Base-by-base conservation (phyloP, 768 basidiomycete genomes). In the Galerina marginata region DNA sequence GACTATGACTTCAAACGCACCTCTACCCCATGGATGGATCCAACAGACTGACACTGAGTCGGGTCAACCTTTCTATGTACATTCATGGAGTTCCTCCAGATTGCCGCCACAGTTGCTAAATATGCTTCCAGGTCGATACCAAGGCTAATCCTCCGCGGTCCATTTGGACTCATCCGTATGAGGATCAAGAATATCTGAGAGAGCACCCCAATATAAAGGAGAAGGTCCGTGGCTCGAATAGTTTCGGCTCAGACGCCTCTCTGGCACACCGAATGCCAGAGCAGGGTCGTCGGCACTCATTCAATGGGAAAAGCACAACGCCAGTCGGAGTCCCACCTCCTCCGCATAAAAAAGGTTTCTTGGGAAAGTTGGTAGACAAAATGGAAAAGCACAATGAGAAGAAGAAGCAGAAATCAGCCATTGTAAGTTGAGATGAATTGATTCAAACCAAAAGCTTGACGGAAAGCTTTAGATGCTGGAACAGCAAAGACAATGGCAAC, bases 51-150 rank as follows among this genome's bases (percentile, higher is more conserved):
- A 20, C 20, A 20, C 20, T 20, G 20, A 62, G 70, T 74, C 37
- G 86, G 88, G 56, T 52, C 71, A 9, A 46, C 68, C 36, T 68
- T 78, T 25, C 73, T 0, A 89, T 83, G 74, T 20, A 20, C 20
- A 20, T 88, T 50, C 26, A 82, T 74, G 86, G 83, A 58, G 53
- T 76, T 37, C 14, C 25, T 51, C 38, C 23, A 15, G 1, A 20
- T 36, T 23, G 29, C 29, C 10, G 29, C 29, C 10, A 4, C 39
- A 26, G 25, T 56, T 20, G 29, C 43, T 12, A 44, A 38, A 10
- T 11, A 47, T 45, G 33, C 12, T 42, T 52, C 1, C 48, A 89
- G 86, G 86, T 90, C 15, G 87, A 92, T 61, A 90, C 88, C 0
- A 77, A 73, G 58, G 83, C 85, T 0, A 76, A 71, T 7, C 90